These are phyloP conservation scores for Aspergillus sp. DNA, from an alignment of 2,329 filamentous ascomycete species.

Conservation along the genomic window DNA sequence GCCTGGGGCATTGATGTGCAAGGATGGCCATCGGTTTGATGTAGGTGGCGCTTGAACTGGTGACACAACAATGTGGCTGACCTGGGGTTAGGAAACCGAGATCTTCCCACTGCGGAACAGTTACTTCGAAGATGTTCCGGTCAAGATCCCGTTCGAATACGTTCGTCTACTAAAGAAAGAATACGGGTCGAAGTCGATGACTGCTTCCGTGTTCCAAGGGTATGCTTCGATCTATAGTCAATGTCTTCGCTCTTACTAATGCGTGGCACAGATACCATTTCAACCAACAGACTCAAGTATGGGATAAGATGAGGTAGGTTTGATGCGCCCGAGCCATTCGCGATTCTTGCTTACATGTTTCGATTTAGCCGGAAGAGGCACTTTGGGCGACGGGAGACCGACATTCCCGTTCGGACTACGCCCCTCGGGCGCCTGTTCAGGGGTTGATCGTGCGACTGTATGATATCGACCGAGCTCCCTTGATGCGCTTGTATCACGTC, in stretches of 20 bases:
- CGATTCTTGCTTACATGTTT: background rate
- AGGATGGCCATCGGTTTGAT: slow-evolving; percentile 58
- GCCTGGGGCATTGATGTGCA: slow-evolving; percentile 54
- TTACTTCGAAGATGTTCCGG: slow-evolving; percentile 55
- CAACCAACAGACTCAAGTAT: slow-evolving; percentile 1
- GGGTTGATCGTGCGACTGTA: slow-evolving; percentile 3
- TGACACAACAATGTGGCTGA: slow-evolving; percentile 5
- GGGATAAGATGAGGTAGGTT: slow-evolving; percentile 4
- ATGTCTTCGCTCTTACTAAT: background rate
- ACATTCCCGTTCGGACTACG: slow-evolving; percentile 14
- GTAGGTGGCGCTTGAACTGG: slow-evolving; percentile 26
- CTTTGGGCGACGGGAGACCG: background rate
- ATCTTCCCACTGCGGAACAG: slow-evolving; percentile 60
- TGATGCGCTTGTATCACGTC: background rate
- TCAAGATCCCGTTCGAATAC: slow-evolving; percentile 60
- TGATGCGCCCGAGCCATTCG: background rate
- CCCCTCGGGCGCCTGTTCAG: slow-evolving; percentile 9
- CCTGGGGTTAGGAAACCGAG: slow-evolving; percentile 42
- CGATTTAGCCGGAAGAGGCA: background rate
- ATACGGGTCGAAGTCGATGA: slow-evolving; percentile 55
- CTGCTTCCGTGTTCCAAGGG: slow-evolving; percentile 48
- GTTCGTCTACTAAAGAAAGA: slow-evolving; percentile 56
- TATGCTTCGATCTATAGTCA: slow-evolving; percentile 21
- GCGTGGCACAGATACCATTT: background rate
- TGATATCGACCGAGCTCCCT: background rate